Percentiles rank a stretch among this genome's conserved stretches.
phyloP scores from a whole-genome alignment of 2,329 filamentous ascomycete species.

The Diaporthe longicolla region DNA sequence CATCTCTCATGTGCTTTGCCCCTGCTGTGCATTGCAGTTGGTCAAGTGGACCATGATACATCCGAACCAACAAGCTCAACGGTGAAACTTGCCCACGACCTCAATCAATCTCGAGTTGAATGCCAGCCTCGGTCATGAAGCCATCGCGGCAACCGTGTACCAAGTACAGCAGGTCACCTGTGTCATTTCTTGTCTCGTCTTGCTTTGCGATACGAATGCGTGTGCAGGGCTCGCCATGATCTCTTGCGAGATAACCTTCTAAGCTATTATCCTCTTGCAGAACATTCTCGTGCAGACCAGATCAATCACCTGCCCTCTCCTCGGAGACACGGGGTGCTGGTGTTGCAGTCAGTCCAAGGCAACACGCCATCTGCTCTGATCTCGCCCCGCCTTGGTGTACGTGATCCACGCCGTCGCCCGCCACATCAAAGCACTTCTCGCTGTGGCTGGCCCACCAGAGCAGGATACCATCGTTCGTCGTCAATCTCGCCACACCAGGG shows the following conservation, averaged over 20 bases:
- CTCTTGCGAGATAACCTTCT: neutral
- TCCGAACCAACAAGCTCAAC: constrained; percentile 12
- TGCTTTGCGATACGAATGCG: neutral
- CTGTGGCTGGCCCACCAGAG: neutral
- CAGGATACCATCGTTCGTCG: neutral
- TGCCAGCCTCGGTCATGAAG: neutral
- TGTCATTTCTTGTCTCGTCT: constrained; percentile 15
- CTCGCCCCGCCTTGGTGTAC: neutral
- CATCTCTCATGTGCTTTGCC: neutral
- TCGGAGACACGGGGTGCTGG: too few species aligned
- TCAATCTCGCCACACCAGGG: neutral
- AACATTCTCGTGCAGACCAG: too few species aligned
- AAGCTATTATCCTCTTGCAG: neutral
- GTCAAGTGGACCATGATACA: neutral
- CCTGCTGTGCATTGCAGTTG: neutral
- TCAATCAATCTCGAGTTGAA: neutral
- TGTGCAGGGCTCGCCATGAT: neutral
- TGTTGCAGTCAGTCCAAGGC: too few species aligned
- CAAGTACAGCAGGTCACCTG: constrained; percentile 3
- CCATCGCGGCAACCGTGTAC: constrained; percentile 4
- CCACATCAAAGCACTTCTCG: constrained; percentile 1
- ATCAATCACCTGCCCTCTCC: too few species aligned
- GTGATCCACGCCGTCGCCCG: constrained; percentile 2
- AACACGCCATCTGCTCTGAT: neutral
- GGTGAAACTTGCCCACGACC: constrained; percentile 8